Evolutionary conservation across 139 green algal genomes (phyloP), one percentile per base, ranked within the genome.

Genomic region (Auxenochlorella protothecoides): DNA sequence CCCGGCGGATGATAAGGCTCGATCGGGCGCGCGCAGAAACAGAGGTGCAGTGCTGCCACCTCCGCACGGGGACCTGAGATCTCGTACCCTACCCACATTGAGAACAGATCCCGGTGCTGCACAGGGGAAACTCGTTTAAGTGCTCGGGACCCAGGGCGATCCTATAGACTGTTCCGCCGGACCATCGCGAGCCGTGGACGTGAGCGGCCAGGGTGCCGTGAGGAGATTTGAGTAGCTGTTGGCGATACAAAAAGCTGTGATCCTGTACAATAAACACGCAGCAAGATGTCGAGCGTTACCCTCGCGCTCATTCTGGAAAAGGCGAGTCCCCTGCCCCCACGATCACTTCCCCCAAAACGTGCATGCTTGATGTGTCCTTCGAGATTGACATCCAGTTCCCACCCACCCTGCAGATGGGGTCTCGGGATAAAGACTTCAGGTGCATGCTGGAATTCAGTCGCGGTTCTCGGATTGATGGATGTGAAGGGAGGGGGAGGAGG

Each of bases 371-470:
- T 67, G 14, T 14, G 7, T 10, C 12, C 2, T 7, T 10, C 14
- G n/a, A 10, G 15, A 11, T 16, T 51, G 15, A 67, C 14, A 16
- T 9, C 4, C 68, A 8, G 5, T 4, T 67, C 16, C 7, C n/a
- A 44, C 10, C 2, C 65, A 44, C 54, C 27, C 27, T 44, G 70
- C 78, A 85, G 80, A 83, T 85, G 10, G 68, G 71, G 12, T 80
- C 71, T 5, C 77, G 72, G 15, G 80, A 85, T 71, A 85, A 83
- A 67, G 71, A 76, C 65, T 82, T 79, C 7, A 60, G 63, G 75
- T 75, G 65, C 56, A 65, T 9, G 53, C 57, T 44, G 27, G 27
- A 44, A 44, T 44, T 44, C 27, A 44, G 27, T 44, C 1, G 27
- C 27, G 27, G 27, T 44, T 44, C 27, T 44, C 27, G 27, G 27